Evolutionary conservation across 2,329 filamentous ascomycete species (phyloP), one percentile per base, ranked within the genome.

Genomic region (Botryosphaeria dothidea): DNA sequence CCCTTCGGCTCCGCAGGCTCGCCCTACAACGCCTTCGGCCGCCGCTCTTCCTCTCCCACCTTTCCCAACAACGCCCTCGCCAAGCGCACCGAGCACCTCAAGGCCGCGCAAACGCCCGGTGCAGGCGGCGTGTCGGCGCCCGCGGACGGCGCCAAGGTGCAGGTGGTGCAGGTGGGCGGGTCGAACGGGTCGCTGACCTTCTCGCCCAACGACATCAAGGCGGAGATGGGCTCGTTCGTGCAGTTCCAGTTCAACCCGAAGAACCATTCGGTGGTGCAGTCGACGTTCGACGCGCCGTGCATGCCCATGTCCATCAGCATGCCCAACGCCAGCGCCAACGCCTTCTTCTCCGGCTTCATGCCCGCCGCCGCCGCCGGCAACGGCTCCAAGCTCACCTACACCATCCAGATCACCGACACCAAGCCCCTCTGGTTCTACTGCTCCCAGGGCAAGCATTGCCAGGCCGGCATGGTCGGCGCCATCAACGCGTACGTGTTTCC

Each of bases 231-330:
- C 68, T 83, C 83, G 67, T 75, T 81, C 52, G 75, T 86, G 54
- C 81, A 84, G 69, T 85, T 85, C 74, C 81, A 84, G 69, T 86
- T 85, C 73, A 79, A 80, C 64, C 77, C 81, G 3, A 77, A 78
- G 68, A 93, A 93, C 82, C 91, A 94, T 84, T 93, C 90, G 58
- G 87, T 93, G 65, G 90, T 88, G 17, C 90, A 93, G 81, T 92
- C 91, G 52, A 87, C 83, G 71, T 94, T 93, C 72, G 88, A 90
- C 71, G 78, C 84, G 64, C 90, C 90, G 13, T 93, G 91, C 79
- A 75, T 84, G 29, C 89, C 90, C 58, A 85, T 90, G 69, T 70
- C 74, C 68, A 78, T 81, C 69, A 68, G 75, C 54, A 71, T 73
- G 70, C 45, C 70, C 64, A 76, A 81, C 76, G 51, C 27, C 27